Evolutionary conservation across 352 stramenopile genomes (phyloP), one percentile per base, ranked within the genome.

Genomic region (Globisporangium emineosum): DNA sequence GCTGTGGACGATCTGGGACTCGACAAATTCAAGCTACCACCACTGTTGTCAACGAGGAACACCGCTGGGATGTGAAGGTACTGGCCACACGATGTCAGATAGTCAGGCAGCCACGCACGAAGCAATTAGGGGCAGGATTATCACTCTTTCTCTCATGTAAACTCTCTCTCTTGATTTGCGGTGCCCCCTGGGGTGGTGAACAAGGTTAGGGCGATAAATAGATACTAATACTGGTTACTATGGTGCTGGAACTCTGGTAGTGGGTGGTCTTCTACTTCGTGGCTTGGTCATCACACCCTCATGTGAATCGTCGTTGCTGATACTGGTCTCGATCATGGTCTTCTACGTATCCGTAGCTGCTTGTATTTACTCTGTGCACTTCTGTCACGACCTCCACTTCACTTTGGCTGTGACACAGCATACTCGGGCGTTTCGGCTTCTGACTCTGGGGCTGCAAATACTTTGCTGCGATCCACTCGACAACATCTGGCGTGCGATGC

Each of bases 1-100:
- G 21, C n/a, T 6, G 33, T 13, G 0, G 43, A 35, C 40, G 30
- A 64, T 37, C 42, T 21, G 12, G 45, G 62, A n/a, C 29, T 32
- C 33, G 54, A 61, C 40, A 75, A 73, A 9, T 50, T 83, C 33
- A 82, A 79, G 33, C 61, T 90, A 8, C 81, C 81, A 5, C 79
- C 81, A 7, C 50, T 65, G 5, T 13, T 58, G 8, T 65, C 59
- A 12, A 19, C 47, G 6, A 53, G 47, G 23, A 57, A 35, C 15
- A n/a, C 19, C 19, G 10, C 52, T 58, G 30, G n/a, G 30, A 29
- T 23, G 15, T 58, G 19, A 57, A 23, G 19, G 17, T 17, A 12
- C 2, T 25, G 29, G 19, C 17, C 27, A 42, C 49, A 42, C 32
- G 29, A 29, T 33, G 2, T 1, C 17, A 37, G 23, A 9, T 17